Conservation (phyloP, 192 early-diverging fungal species). For the Mortierella alpina region DNA sequence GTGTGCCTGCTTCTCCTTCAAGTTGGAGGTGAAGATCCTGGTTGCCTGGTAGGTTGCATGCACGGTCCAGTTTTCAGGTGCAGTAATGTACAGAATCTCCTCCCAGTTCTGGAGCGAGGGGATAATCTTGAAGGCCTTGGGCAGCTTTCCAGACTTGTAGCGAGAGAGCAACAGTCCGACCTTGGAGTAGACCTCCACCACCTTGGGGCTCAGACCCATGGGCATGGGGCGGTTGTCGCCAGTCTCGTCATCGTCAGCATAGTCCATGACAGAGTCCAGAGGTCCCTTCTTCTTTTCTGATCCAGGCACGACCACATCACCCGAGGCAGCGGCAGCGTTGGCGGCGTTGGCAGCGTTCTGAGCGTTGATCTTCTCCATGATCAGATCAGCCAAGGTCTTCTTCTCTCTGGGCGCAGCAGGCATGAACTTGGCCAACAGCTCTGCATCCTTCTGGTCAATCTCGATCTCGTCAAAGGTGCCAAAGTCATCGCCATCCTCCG, state of each 20-base stretch:
- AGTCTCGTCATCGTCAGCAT: conserved; percentile 55
- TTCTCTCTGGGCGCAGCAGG: conserved; percentile 83
- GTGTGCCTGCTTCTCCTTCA: conserved; percentile 93
- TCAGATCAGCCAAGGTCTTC: conserved; percentile 93
- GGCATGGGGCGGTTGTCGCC: conserved; percentile 52
- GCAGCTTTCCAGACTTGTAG: conserved; percentile 94
- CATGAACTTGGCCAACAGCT: conserved; percentile 93
- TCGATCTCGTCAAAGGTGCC: conserved; percentile 61
- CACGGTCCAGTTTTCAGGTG: conserved; percentile 94
- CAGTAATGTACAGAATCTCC: conserved; percentile 92
- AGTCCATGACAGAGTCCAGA: conserved; percentile 43
- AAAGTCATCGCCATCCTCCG: conserved; percentile 74
- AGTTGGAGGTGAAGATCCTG: conserved; percentile 95
- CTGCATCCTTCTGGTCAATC: conserved; percentile 82
- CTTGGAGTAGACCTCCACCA: conserved; percentile 95
- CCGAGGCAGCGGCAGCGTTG: conserved; percentile 28
- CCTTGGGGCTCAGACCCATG: conserved; percentile 83
- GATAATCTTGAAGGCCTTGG: conserved; percentile 99
- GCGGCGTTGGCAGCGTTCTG: conserved; percentile 65
- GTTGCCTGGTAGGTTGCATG: conserved; percentile 97
- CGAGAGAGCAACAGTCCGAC: conserved; percentile 90
- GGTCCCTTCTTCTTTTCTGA: conserved; percentile 52
- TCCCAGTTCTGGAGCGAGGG: conserved; percentile 97
- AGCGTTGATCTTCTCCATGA: conserved; percentile 94
- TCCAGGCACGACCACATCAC: conserved; percentile 36